Percentiles rank a stretch among this genome's conserved stretches.
These are phyloP conservation scores for Teunomyces gatunensis DNA, from an alignment of 805 yeast species.

Conservation along the genomic window DNA sequence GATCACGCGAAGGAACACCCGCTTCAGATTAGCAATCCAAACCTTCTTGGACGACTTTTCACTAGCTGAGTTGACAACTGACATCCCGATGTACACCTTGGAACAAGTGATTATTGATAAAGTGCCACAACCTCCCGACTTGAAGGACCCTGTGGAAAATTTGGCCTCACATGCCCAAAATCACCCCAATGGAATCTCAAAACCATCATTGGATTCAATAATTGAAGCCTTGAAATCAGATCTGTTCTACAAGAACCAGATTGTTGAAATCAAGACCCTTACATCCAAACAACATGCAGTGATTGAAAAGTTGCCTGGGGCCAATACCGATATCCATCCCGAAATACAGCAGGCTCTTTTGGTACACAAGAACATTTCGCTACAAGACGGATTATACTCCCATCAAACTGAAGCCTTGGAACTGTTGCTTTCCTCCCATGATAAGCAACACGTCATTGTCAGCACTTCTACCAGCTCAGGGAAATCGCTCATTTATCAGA, in stretches of 20 bases:
- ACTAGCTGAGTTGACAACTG: conserved; percentile 22
- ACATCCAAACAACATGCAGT: conserved; percentile 45
- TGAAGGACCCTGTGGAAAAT: conserved; percentile 58
- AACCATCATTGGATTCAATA: conserved; percentile 47
- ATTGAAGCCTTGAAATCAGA: conserved; percentile 46
- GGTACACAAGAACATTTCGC: conserved; percentile 40
- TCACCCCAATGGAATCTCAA: not conserved
- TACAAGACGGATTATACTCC: conserved; percentile 54
- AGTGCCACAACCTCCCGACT: conserved; percentile 50
- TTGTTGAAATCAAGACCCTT: conserved; percentile 50
- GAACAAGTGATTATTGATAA: conserved; percentile 27
- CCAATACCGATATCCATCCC: conserved; percentile 45
- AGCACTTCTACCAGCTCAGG: conserved; percentile 98
- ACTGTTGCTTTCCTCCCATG: conserved; percentile 44
- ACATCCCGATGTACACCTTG: conserved; percentile 41
- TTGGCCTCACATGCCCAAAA: conserved; percentile 7
- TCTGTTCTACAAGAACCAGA: conserved; percentile 61
- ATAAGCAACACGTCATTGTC: conserved; percentile 64
- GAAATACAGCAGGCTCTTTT: conserved; percentile 49
- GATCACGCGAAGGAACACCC: conserved; percentile 54
- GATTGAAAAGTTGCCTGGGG: conserved; percentile 37
- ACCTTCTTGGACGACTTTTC: conserved; percentile 19
- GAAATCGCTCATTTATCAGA: conserved; percentile 86
- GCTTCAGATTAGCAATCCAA: conserved; percentile 37
- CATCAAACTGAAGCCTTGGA: conserved; percentile 84